phyloP scores from a whole-genome alignment of 2,329 filamentous ascomycete genomes.

The Pseudocercospora crystallina region DNA sequence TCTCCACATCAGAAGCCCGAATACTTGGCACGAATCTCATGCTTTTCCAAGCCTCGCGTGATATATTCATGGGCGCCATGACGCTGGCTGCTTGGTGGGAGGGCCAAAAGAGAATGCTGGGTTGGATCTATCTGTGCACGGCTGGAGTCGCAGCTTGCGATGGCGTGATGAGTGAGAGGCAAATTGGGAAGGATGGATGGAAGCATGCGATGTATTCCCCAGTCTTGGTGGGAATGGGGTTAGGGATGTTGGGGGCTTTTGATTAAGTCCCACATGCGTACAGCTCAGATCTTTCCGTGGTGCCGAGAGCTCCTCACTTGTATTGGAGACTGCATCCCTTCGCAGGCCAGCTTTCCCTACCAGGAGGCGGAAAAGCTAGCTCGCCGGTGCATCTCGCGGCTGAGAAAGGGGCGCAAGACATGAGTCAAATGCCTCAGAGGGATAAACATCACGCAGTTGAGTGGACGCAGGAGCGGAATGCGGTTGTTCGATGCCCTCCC shows the following conservation, averaged over 20 bases:
- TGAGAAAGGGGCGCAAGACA: too few relatives aligned
- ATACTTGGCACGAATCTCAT: constrained; percentile 4
- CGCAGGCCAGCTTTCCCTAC: too few relatives aligned
- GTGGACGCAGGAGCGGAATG: too few relatives aligned
- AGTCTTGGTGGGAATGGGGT: constrained; percentile 4
- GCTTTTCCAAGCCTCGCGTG: constrained; percentile 10
- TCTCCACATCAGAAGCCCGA: background rate
- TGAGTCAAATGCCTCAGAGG: too few relatives aligned
- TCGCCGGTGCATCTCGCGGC: too few relatives aligned
- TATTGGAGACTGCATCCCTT: too few relatives aligned
- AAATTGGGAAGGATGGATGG: constrained; percentile 10
- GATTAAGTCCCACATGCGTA: too few relatives aligned
- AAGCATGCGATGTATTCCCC: constrained; percentile 12
- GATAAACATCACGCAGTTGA: too few relatives aligned
- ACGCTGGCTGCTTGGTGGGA: constrained; percentile 6
- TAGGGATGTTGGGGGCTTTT: constrained; percentile 12
- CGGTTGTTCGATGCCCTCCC: too few relatives aligned
- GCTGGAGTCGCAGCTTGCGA: constrained; percentile 10
- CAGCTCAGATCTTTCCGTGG: too few relatives aligned
- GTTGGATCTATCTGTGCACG: constrained; percentile 1
- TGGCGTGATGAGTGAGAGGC: constrained; percentile 7
- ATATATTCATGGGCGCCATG: constrained; percentile 9
- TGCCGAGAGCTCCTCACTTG: too few relatives aligned
- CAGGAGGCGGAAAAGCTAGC: too few relatives aligned
- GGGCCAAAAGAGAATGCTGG: constrained; percentile 1